A percentile compares a stretch with the other conserved stretches of the same genome.
Evolutionary conservation across 176 grass and related monocot genomes (phyloP).

Genomic region (Lolium perenne): DNA sequence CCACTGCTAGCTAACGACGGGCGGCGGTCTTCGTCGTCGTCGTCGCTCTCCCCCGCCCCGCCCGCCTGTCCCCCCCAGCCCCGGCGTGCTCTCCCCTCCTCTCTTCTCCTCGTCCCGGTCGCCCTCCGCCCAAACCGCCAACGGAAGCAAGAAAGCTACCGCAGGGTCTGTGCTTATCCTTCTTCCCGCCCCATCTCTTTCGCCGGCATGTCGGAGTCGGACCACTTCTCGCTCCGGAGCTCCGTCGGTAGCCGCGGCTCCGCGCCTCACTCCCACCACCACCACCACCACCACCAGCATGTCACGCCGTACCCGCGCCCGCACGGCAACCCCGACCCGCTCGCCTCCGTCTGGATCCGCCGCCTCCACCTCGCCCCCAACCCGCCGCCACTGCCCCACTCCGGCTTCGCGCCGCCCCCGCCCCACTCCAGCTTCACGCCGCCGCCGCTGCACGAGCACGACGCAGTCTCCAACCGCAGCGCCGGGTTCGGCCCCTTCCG

Average conservation of each 20-base stretch:
- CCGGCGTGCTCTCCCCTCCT: neutral
- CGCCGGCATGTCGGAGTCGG: conserved; percentile 45
- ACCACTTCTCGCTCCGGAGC: conserved; percentile 41
- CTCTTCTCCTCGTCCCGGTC: neutral
- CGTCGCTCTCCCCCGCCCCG: neutral
- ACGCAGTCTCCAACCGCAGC: conserved; percentile 34
- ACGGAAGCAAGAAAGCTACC: neutral
- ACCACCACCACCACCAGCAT: neutral
- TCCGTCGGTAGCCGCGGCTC: conserved; percentile 43
- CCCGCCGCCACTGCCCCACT: neutral
- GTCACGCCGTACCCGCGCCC: neutral
- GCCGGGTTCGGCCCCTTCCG: conserved; percentile 40
- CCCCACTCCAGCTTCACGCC: conserved; percentile 1
- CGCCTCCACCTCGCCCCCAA: conserved; percentile 54
- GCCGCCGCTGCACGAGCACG: conserved; percentile 5
- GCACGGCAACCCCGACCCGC: conserved; percentile 39
- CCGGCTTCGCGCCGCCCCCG: neutral
- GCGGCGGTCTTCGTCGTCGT: neutral
- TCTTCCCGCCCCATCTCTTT: neutral
- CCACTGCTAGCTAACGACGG: neutral
- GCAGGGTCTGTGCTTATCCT: neutral
- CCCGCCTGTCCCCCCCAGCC: no score
- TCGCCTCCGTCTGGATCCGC: conserved; percentile 65
- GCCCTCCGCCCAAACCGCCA: neutral
- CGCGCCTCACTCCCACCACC: neutral